phyloP scores from a whole-genome alignment of 257 asterid species.

The Salvia hispanica region DNA sequence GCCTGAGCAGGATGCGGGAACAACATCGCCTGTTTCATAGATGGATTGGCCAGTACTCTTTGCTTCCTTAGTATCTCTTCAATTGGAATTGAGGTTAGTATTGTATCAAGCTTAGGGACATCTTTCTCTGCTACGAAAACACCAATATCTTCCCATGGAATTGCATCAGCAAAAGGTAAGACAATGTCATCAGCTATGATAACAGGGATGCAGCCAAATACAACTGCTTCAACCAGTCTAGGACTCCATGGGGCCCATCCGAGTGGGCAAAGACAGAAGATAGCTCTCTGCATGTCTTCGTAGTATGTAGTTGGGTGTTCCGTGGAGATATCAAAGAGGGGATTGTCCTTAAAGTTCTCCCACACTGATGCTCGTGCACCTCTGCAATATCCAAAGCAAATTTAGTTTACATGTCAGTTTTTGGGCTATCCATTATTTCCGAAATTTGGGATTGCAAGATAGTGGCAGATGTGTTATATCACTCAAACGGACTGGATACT shows the following conservation, averaged over 20 bases:
- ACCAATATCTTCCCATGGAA: constrained; percentile 95
- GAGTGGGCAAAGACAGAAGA: constrained; percentile 87
- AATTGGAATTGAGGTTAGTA: constrained; percentile 71
- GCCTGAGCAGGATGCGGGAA: constrained; percentile 84
- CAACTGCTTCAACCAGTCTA: constrained; percentile 85
- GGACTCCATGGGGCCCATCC: constrained; percentile 99
- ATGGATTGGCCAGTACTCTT: constrained; percentile 80
- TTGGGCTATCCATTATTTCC: neutral
- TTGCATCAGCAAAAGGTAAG: constrained; percentile 90
- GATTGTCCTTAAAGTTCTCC: constrained; percentile 93
- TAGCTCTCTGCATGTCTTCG: constrained; percentile 89
- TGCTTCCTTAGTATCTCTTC: constrained; percentile 77
- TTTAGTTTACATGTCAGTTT: neutral
- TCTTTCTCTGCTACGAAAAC: constrained; percentile 82
- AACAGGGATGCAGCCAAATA: constrained; percentile 91
- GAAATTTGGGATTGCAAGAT: neutral
- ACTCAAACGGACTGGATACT: neutral
- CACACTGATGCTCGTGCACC: constrained; percentile 95
- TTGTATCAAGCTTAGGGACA: constrained; percentile 76
- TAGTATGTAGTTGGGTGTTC: constrained; percentile 90
- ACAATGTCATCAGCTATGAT: constrained; percentile 91
- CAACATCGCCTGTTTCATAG: constrained; percentile 91
- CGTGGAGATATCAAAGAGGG: constrained; percentile 78
- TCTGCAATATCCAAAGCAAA: constrained; percentile 44
- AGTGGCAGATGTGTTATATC: neutral